These are phyloP conservation scores for Penicillium angulare DNA, from an alignment of 495 filamentous ascomycete species.

Conservation along the genomic window DNA sequence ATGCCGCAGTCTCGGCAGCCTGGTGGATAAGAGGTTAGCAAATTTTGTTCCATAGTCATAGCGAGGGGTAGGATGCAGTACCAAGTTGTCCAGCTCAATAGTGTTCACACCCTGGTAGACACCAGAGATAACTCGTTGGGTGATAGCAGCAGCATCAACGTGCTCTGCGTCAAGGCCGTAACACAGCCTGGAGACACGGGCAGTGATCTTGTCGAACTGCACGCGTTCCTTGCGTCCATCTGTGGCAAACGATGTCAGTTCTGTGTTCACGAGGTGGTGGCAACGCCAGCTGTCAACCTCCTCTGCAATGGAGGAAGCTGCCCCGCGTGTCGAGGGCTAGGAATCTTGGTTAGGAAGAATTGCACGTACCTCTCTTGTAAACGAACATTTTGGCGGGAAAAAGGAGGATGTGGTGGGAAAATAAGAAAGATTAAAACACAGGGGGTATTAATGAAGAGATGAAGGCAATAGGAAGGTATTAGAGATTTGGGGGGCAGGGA, in stretches of 20 bases:
- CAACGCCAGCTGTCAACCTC: constrained; percentile 11
- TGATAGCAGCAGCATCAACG: constrained; percentile 97
- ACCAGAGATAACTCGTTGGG: constrained; percentile 98
- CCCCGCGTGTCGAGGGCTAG: constrained; percentile 4
- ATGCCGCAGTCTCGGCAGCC: constrained; percentile 98
- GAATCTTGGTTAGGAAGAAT: background rate
- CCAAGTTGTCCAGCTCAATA: constrained; percentile 92
- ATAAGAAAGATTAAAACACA: constrained; percentile 13
- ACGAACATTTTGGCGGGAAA: constrained; percentile 57
- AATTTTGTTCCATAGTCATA: background rate
- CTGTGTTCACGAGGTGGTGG: constrained; percentile 19
- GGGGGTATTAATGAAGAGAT: constrained; percentile 5
- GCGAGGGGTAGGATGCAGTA: constrained; percentile 45
- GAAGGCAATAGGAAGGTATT: background rate
- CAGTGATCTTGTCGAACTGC: constrained; percentile 99
- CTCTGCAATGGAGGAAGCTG: constrained; percentile 1
- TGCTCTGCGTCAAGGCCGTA: constrained; percentile 96
- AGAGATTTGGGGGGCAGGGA: constrained; percentile 7
- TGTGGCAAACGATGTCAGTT: constrained; percentile 39
- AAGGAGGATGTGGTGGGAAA: constrained; percentile 12
- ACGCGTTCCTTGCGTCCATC: constrained; percentile 99
- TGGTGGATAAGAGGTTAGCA: constrained; percentile 31
- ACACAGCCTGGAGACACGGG: constrained; percentile 93
- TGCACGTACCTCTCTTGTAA: constrained; percentile 63
- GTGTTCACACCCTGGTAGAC: constrained; percentile 98